phyloP scores from a whole-genome alignment of 2,329 filamentous ascomycete genomes.

The Botryotinia globosa region DNA sequence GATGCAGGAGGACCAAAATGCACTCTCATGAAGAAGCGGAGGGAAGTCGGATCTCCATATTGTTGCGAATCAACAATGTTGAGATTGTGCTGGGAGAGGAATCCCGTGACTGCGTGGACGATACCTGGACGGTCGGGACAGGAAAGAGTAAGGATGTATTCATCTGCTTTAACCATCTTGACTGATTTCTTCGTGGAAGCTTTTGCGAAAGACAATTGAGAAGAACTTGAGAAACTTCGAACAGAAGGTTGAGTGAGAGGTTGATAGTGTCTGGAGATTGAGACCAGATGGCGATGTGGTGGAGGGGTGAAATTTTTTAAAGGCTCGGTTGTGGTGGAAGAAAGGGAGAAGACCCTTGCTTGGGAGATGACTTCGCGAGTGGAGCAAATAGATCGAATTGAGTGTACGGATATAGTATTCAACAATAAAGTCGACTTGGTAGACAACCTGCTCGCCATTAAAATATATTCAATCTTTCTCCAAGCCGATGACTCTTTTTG shows the following conservation, averaged over 20 bases:
- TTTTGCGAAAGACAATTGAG: neutral
- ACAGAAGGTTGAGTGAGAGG: neutral
- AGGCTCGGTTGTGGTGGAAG: conserved; percentile 2
- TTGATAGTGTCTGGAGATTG: neutral
- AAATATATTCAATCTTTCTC: neutral
- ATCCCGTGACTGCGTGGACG: conserved; percentile 77
- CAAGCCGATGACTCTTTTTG: conserved; percentile 4
- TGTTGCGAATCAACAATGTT: conserved; percentile 85
- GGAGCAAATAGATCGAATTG: neutral
- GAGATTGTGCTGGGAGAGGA: conserved; percentile 69
- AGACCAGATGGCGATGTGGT: conserved; percentile 1
- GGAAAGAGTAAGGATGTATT: conserved; percentile 69
- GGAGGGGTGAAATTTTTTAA: neutral
- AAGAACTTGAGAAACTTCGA: neutral
- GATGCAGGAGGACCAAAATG: conserved; percentile 64
- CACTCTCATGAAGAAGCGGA: conserved; percentile 85
- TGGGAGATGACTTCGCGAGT: neutral
- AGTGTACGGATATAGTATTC: neutral
- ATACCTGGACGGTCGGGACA: conserved; percentile 84
- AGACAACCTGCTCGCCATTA: conserved; percentile 14
- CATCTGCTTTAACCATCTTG: conserved; percentile 48
- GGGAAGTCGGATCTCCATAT: conserved; percentile 71
- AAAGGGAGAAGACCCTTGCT: conserved; percentile 15
- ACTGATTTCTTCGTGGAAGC: neutral
- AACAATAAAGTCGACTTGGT: neutral